Evolutionary conservation across 495 filamentous ascomycete genomes (phyloP).

Genomic region (Trichoderma gamsii): DNA sequence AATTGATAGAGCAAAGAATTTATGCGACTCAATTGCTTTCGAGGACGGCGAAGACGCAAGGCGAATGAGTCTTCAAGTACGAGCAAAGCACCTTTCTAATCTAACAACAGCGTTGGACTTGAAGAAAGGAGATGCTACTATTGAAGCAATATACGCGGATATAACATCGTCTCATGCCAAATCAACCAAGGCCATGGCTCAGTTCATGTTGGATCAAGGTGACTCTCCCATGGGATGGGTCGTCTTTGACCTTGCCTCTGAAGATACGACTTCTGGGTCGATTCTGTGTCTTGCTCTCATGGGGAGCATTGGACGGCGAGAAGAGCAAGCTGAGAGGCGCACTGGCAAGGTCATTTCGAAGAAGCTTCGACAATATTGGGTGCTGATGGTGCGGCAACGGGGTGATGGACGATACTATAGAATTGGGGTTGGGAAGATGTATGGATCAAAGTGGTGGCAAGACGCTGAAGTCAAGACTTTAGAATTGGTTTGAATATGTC

Average conservation of each 20-base stretch:
- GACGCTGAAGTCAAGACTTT: not conserved
- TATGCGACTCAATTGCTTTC: not conserved
- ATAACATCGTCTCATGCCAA: not conserved
- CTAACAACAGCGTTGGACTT: not conserved
- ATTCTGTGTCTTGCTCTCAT: not conserved
- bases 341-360: not conserved
- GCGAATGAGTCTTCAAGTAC: not conserved
- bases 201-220: not conserved
- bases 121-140: not conserved
- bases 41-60: not conserved
- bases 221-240: not conserved
- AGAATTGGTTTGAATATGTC: not conserved
- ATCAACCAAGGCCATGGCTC: not conserved
- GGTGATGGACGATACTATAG: not conserved
- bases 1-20: not conserved
- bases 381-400: not conserved
- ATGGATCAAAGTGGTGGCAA: not conserved
- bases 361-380: constrained; percentile 6
- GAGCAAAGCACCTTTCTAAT: not conserved
- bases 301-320: not conserved
- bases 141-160: not conserved
- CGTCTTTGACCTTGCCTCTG: not conserved
- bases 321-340: constrained; percentile 1
- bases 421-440: constrained; percentile 4
- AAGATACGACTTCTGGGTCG: not conserved